Base-by-base conservation (phyloP, 305 asterid species). In the Andrographis paniculata region DNA sequence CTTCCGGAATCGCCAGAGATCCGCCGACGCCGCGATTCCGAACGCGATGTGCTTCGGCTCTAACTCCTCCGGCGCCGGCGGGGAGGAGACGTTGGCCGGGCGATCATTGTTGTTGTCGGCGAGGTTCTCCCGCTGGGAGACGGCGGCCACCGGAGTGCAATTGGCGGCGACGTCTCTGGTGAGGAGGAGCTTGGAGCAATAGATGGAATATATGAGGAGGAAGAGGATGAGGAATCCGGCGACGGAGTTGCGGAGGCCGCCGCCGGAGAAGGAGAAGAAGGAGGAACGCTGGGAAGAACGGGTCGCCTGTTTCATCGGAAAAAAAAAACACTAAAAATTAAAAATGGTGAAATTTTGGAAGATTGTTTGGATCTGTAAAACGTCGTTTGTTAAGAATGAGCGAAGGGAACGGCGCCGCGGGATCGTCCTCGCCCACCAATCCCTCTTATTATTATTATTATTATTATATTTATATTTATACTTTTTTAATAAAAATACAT, bases 1-100 rank as follows among this genome's bases (percentile, higher is more conserved):
- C 28, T 89, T 86, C 62, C 98, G 63, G 38, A 53, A 48, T 4
- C 50, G 65, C 98, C 98, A 91, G n/a, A 91, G 66, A 36, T 45
- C 72, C 0, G 92, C 63, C 0, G 98, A 89, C 2, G 84, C 95
- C 2, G 96, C 98, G 22, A 86, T 67, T 21, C 94, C 80, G 38
- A 91, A 86, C 14, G 56, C 80, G 3, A 89, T 55, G 56, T 91
- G 87, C 42, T 65, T 78, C 8, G 72, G 66, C 64, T 55, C 63
- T 4, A 69, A 69, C 12, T 56, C 16, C 16, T 28, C 33, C 6
- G 33, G 33, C 7, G 33, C 11, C 8, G 38, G 20, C 2, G 11
- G 19, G 19, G 43, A 14, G 16, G 43, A 38, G 17, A 7, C 17
- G 36, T 13, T 9, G 42, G 19, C 18, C 43, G 18, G 43, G 33